Evolutionary conservation across 2,329 filamentous ascomycete species (phyloP).

Genomic region (Gliomastix tumulicola): DNA sequence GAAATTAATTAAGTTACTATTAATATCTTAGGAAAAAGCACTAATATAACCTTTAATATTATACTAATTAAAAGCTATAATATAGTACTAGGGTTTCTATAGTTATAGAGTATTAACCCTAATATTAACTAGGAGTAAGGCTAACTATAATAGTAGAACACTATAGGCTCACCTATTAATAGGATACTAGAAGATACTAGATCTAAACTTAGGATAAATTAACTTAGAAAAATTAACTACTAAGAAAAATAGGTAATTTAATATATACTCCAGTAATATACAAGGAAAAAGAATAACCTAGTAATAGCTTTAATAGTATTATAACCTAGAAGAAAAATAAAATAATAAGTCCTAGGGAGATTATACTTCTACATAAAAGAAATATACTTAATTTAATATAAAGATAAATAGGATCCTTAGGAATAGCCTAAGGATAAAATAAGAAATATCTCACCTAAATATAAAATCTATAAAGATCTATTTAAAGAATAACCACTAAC

Average conservation of each 20-base stretch:
- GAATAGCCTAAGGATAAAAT: not conserved
- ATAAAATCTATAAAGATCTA: not conserved
- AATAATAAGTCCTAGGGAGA: not conserved
- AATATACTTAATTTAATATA: not conserved
- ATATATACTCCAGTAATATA: too few species aligned
- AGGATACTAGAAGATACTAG: not conserved
- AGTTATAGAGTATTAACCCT: too few species aligned
- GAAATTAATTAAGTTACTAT: not conserved
- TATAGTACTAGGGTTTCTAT: not conserved
- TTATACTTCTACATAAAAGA: not conserved
- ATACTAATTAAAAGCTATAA: not conserved
- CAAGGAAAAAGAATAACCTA: not conserved
- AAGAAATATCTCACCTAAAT: not conserved
- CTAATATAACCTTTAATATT: not conserved
- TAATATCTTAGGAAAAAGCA: slow-evolving; percentile 1
- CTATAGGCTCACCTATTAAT: not conserved
- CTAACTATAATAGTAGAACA: not conserved
- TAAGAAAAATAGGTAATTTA: not conserved
- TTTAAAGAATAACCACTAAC: not conserved
- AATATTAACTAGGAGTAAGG: slow-evolving; percentile 1
- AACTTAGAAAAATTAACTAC: not conserved
- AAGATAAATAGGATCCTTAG: too few species aligned
- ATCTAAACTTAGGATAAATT: not conserved
- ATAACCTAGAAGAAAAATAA: not conserved
- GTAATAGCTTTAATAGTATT: not conserved